phyloP scores from a whole-genome alignment of 179 eudicot genomes.

The Sideroxylon spinosum region DNA sequence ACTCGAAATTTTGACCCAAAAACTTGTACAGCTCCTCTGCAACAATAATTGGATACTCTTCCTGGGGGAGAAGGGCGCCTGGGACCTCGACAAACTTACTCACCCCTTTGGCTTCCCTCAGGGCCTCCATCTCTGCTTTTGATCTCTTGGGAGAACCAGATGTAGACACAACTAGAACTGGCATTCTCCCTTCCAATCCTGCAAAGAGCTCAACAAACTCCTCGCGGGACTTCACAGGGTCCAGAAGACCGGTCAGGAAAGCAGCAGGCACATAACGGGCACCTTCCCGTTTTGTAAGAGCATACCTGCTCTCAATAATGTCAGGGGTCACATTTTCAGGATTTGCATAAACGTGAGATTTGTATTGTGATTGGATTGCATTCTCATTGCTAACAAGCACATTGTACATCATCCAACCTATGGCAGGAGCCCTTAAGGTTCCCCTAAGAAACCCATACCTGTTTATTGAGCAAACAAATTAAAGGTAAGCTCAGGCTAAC shows the following conservation, averaged over 20 bases:
- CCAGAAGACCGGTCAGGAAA: slow-evolving; percentile 83
- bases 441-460: slow-evolving; percentile 88
- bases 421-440: slow-evolving; percentile 82
- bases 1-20: slow-evolving; percentile 46
- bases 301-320: slow-evolving; percentile 67
- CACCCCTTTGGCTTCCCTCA: slow-evolving; percentile 71
- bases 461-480: slow-evolving; percentile 5
- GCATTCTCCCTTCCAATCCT: slow-evolving; percentile 55
- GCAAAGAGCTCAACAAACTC: slow-evolving; percentile 65
- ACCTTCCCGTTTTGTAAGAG: slow-evolving; percentile 64
- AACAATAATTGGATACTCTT: slow-evolving; percentile 75
- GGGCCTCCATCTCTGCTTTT: slow-evolving; percentile 93
- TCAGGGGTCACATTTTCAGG: slow-evolving; percentile 71
- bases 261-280: slow-evolving; percentile 96
- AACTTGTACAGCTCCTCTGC: slow-evolving; percentile 67
- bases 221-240: slow-evolving; percentile 71
- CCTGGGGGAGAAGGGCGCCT: slow-evolving; percentile 92
- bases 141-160: slow-evolving; percentile 76
- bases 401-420: slow-evolving; percentile 99
- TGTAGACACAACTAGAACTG: slow-evolving; percentile 69
- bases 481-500: slow-evolving; percentile 1
- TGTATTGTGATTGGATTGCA: slow-evolving; percentile 78
- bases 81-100: slow-evolving; percentile 79
- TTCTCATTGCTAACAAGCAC: slow-evolving; percentile 90
- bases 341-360: slow-evolving; percentile 82